phyloP scores from a whole-genome alignment of 768 basidiomycete species.

The Cubamyces lactineus region DNA sequence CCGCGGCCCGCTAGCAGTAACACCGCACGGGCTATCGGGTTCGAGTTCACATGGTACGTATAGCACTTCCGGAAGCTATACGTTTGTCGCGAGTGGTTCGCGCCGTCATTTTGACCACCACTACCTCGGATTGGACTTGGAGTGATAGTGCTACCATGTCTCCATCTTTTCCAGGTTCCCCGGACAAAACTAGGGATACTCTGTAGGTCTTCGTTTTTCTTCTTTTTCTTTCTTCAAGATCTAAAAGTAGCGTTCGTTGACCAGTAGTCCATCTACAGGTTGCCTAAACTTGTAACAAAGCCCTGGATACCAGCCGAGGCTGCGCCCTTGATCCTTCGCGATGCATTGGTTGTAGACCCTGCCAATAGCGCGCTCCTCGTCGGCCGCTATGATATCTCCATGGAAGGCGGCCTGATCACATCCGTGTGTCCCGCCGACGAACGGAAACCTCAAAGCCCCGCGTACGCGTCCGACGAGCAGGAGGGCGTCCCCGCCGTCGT shows the following conservation, averaged over 20 bases:
- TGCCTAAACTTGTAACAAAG: slow-evolving; percentile 38
- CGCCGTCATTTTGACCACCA: too few species aligned
- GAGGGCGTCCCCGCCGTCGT: slow-evolving; percentile 22
- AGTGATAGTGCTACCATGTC: background rate
- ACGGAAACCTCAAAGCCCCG: background rate
- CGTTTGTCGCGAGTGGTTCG: too few species aligned
- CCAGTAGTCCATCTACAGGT: background rate
- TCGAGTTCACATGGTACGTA: too few species aligned
- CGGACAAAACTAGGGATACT: slow-evolving; percentile 25
- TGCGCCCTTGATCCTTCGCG: slow-evolving; percentile 35
- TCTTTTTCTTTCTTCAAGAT: too few species aligned
- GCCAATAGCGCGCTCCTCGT: slow-evolving; percentile 29
- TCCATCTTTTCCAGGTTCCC: slow-evolving; percentile 21
- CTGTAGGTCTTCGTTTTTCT: slow-evolving; percentile 11
- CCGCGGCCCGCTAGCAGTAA: too few species aligned
- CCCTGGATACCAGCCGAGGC: slow-evolving; percentile 39
- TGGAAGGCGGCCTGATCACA: slow-evolving; percentile 35
- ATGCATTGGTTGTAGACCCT: slow-evolving; percentile 41
- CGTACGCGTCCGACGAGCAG: background rate
- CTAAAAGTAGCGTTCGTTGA: too few species aligned
- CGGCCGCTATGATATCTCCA: slow-evolving; percentile 33
- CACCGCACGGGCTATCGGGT: too few species aligned
- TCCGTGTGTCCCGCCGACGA: slow-evolving; percentile 24
- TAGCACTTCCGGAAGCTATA: too few species aligned
- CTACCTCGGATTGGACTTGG: too few species aligned